These are phyloP conservation scores for Gossypium davidsonii DNA, from an alignment of 441 rosid species.

Conservation along the genomic window DNA sequence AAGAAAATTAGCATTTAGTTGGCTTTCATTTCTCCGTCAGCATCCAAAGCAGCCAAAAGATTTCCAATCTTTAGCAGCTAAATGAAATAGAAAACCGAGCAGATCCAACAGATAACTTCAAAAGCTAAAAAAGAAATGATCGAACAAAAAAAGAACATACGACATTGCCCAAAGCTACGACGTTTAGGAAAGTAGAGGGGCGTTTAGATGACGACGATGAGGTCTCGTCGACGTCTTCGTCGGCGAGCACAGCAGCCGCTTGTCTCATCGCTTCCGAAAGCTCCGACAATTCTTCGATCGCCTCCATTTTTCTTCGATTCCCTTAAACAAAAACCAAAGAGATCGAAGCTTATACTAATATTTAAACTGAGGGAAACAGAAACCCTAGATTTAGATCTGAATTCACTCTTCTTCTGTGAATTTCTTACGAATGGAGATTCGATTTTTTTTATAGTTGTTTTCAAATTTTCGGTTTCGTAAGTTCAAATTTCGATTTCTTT, in stretches of 20 bases:
- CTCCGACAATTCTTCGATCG: constrained; percentile 80
- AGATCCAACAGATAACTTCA: constrained; percentile 24
- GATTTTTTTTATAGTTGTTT: neutral
- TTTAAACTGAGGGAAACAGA: neutral
- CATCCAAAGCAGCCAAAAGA: neutral
- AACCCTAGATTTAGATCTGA: constrained; percentile 6
- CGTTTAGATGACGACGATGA: constrained; percentile 53
- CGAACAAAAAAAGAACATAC: constrained; percentile 38
- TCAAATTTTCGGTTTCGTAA: neutral
- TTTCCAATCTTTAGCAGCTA: neutral
- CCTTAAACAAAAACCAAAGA: neutral
- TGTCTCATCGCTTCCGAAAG: constrained; percentile 78
- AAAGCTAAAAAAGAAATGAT: neutral
- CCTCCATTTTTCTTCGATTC: constrained; percentile 52
- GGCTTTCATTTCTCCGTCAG: neutral
- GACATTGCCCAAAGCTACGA: constrained; percentile 83
- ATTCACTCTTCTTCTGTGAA: neutral
- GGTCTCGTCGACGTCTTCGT: constrained; percentile 75
- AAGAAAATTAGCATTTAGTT: neutral
- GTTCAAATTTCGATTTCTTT: constrained; percentile 12
- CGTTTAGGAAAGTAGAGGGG: constrained; percentile 71
- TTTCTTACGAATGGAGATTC: neutral
- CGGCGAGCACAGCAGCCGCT: constrained; percentile 74
- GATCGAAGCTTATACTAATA: constrained; percentile 5
- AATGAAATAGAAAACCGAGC: constrained; percentile 10